A percentile compares a stretch with the other conserved stretches of the same genome.
Evolutionary conservation across 352 stramenopile genomes (phyloP).

Genomic region (Globisporangium alternatum): DNA sequence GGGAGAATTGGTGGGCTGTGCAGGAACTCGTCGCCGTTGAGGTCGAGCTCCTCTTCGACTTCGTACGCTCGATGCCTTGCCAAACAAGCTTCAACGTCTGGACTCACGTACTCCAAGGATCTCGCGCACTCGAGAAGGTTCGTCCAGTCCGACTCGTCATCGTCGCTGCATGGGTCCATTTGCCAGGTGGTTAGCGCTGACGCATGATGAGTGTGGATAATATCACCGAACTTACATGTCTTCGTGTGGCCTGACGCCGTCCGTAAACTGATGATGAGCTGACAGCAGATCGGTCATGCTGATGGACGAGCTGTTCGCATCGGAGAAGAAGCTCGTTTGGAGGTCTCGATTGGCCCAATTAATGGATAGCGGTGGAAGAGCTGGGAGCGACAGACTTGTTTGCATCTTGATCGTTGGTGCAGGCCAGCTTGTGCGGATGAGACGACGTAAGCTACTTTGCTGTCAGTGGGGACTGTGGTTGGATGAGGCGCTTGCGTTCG

Average conservation of each 20-base stretch:
- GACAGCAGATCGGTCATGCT: conserved; percentile 19
- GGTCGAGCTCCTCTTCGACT: conserved; percentile 64
- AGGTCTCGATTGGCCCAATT: background rate
- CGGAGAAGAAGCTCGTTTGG: background rate
- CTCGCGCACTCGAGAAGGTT: conserved; percentile 44
- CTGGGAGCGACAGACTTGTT: background rate
- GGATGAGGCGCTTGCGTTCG: conserved; percentile 15
- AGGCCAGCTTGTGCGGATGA: background rate
- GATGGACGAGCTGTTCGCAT: background rate
- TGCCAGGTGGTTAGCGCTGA: background rate
- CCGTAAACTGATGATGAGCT: background rate
- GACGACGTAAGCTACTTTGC: background rate
- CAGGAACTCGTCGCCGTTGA: conserved; percentile 61
- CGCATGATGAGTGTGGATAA: background rate
- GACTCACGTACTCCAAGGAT: conserved; percentile 63
- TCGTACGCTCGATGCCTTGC: conserved; percentile 28
- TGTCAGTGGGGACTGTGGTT: background rate
- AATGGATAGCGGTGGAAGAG: background rate
- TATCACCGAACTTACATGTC: background rate
- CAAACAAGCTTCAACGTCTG: conserved; percentile 52
- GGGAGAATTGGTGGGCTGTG: conserved; percentile 36
- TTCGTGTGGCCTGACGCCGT: background rate
- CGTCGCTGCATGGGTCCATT: conserved; percentile 16
- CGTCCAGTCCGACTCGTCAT: conserved; percentile 40
- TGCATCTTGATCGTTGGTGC: background rate